These are phyloP conservation scores for Eleusine indica DNA, from an alignment of 176 grass and related monocot genomes.

Conservation along the genomic window DNA sequence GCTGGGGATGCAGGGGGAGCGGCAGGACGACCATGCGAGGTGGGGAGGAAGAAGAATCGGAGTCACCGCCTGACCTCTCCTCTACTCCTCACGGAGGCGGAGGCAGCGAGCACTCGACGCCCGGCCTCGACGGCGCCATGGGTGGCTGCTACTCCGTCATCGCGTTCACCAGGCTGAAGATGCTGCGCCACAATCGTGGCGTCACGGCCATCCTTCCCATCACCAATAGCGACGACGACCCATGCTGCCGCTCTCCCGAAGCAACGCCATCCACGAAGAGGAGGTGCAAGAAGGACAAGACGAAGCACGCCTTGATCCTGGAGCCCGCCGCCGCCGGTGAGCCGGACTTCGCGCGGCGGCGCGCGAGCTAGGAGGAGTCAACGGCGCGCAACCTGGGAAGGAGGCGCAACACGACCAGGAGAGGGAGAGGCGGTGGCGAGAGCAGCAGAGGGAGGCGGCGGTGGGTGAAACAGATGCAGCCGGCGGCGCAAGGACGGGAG, in stretches of 20 bases:
- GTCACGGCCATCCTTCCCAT: constrained; percentile 41
- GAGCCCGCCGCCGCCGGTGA: background rate
- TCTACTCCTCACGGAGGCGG: background rate
- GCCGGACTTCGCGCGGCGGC: constrained; percentile 43
- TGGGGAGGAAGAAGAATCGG: too few species aligned
- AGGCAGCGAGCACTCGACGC: constrained; percentile 33
- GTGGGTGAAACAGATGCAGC: too few species aligned
- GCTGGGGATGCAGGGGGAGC: too few species aligned
- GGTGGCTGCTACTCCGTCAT: constrained; percentile 61
- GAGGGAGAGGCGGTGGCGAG: too few species aligned
- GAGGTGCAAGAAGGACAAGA: constrained; percentile 25
- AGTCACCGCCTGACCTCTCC: too few species aligned
- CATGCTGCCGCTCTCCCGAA: constrained; percentile 13
- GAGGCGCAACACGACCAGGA: too few species aligned
- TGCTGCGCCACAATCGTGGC: constrained; percentile 11
- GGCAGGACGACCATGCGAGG: too few species aligned
- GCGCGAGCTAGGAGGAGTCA: too few species aligned
- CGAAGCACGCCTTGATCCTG: constrained; percentile 38
- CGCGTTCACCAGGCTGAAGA: constrained; percentile 37
- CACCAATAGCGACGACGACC: constrained; percentile 19
- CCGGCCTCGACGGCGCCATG: constrained; percentile 34
- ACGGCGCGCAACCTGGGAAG: too few species aligned
- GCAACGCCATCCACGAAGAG: background rate
- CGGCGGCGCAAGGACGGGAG: too few species aligned
- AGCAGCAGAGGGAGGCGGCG: too few species aligned